These are phyloP conservation scores for cucumber (Cucumis sativus) DNA, from an alignment of 306 rosid genomes.

Conservation along the genomic window Cucumber_9930_V3 NC_026655.2:1099501-1100000, in stretches of 20 bases:
- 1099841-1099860: not conserved
- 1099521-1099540: not conserved
- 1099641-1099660: not conserved
- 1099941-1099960: not conserved
- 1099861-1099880: not conserved
- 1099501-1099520: not conserved
- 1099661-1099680: not conserved
- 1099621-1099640: not conserved
- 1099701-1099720: not conserved
- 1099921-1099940: not conserved
- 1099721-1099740: not conserved
- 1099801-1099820: not conserved
- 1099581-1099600: not conserved
- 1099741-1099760: not conserved
- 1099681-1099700: not conserved
- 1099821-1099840: not conserved
- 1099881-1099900: not conserved
- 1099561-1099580: not conserved
- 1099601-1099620: not conserved
- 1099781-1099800: not conserved
- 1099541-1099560: not conserved
- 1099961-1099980: not conserved
- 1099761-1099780: not conserved
- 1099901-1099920: not conserved
- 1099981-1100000: not conserved